Evolutionary conservation across 805 yeast species (phyloP).

Genomic region (Pichia cephalocereana): DNA sequence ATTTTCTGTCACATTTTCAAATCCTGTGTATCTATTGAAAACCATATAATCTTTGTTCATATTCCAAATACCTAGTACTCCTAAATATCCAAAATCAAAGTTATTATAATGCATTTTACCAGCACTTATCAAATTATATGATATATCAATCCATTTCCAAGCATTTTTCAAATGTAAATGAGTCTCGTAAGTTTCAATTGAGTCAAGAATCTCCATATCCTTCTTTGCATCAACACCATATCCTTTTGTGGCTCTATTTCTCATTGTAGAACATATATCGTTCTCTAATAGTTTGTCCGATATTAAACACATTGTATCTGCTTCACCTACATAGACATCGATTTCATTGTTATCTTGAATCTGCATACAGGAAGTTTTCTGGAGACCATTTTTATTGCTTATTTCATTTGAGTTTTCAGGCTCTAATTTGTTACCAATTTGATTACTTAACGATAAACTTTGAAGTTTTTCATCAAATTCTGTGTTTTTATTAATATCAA

Average conservation of each 20-base stretch:
- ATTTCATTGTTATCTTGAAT: conserved; percentile 1
- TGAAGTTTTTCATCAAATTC: background rate
- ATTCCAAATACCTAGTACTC: conserved; percentile 86
- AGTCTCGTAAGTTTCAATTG: conserved; percentile 40
- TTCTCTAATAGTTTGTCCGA: conserved; percentile 38
- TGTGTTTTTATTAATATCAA: background rate
- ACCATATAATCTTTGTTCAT: conserved; percentile 42
- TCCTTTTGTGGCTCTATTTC: conserved; percentile 61
- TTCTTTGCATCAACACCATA: conserved; percentile 61
- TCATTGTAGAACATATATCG: conserved; percentile 68
- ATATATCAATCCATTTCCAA: conserved; percentile 86
- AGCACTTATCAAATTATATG: conserved; percentile 52
- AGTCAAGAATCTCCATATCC: conserved; percentile 54
- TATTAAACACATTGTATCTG: conserved; percentile 11
- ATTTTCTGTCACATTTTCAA: conserved; percentile 26
- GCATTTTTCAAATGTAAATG: conserved; percentile 59
- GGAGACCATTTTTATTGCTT: background rate
- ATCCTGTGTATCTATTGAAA: conserved; percentile 34
- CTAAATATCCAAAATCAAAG: conserved; percentile 77
- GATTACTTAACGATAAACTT: background rate
- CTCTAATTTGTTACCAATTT: background rate
- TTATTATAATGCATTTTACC: conserved; percentile 61
- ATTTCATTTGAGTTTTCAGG: background rate
- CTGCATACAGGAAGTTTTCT: background rate
- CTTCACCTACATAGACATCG: conserved; percentile 20